Base-by-base conservation (phyloP, 1,139 yeast species). In the Pneumocystis jirovecii region DNA sequence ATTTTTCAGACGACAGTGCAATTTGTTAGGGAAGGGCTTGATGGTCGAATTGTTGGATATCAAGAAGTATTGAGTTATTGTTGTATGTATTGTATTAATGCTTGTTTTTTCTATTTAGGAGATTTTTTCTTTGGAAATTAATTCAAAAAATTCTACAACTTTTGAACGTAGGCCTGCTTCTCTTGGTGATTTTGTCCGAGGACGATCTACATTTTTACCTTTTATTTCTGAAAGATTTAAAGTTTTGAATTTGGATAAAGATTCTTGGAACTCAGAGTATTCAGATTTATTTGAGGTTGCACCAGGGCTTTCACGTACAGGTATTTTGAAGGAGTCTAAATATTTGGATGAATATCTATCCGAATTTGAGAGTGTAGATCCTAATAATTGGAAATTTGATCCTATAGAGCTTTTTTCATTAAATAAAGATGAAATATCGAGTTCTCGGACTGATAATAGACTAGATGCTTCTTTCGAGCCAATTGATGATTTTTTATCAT, bases 221-320 rank as follows among this genome's bases (percentile, higher is more conserved):
- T 93, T 95, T 73, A 61, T 44, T 44, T 31, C 39, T n/a, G 66
- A 65, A 31, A 77, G 76, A 57, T 72, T 74, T 3, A 72, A 73
- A 0, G 72, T 73, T 19, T 70, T 74, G 8, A 39, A 35, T 10
- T 35, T 2, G 75, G 74, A 19, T 77, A 76, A 60, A 61, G 66
- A 64, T 66, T 31, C 42, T 67, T 1, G 65, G 62, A 74, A 76
- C 65, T 42, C 71, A 70, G 78, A 78, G 1, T 77, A 82, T 64
- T 97, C 21, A 15, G 57, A 97, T 0, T 74, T 93, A 61, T 88
- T 85, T 72, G 95, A 89, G 73, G 76, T 83, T 1, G 95, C 97
- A 0, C 95, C 87, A 35, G 96, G 97, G 0, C 79, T 93, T 66
- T 73, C 82, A 3, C 79, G 97, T 68, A 96, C 97, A 0, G 77